Evolutionary conservation across 1,139 yeast species (phyloP).

Genomic region (Pichia sp.): DNA sequence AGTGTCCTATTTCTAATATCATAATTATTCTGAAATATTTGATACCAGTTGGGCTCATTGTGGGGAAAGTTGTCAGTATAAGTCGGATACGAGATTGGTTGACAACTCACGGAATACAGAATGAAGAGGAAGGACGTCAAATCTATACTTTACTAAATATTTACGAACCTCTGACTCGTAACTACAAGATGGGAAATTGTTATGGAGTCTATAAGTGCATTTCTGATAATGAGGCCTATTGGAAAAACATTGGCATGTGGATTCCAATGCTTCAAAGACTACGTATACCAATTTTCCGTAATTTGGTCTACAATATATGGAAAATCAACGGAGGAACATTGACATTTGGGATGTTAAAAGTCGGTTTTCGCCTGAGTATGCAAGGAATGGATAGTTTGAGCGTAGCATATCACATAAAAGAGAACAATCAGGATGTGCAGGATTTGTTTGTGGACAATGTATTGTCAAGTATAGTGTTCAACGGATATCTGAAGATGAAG

Average conservation of each 20-base stretch:
- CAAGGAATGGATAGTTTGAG: slow-evolving; percentile 8
- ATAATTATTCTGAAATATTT: slow-evolving; percentile 47
- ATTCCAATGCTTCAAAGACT: slow-evolving; percentile 40
- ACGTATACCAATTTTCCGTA: slow-evolving; percentile 44
- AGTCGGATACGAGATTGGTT: slow-evolving; percentile 1
- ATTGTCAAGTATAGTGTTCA: slow-evolving; percentile 48
- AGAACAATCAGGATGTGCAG: background rate
- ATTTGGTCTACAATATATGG: slow-evolving; percentile 37
- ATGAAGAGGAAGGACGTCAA: background rate
- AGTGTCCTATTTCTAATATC: slow-evolving; percentile 35
- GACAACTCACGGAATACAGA: background rate
- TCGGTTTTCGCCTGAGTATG: slow-evolving; percentile 23
- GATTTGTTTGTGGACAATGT: slow-evolving; percentile 41
- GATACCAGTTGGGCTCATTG: slow-evolving; percentile 52
- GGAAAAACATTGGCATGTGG: slow-evolving; percentile 38
- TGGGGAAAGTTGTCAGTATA: slow-evolving; percentile 49
- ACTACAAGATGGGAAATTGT: slow-evolving; percentile 42
- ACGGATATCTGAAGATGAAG: slow-evolving; percentile 51
- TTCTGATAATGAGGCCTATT: slow-evolving; percentile 35
- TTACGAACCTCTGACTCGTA: slow-evolving; percentile 32
- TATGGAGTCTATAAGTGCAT: slow-evolving; percentile 35
- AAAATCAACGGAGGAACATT: slow-evolving; percentile 16
- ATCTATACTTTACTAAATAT: background rate
- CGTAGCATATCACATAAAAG: slow-evolving; percentile 7
- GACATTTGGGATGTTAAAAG: slow-evolving; percentile 17